Conservation (phyloP, 306 rosid species). For the Begonia fuchsioides region DNA sequence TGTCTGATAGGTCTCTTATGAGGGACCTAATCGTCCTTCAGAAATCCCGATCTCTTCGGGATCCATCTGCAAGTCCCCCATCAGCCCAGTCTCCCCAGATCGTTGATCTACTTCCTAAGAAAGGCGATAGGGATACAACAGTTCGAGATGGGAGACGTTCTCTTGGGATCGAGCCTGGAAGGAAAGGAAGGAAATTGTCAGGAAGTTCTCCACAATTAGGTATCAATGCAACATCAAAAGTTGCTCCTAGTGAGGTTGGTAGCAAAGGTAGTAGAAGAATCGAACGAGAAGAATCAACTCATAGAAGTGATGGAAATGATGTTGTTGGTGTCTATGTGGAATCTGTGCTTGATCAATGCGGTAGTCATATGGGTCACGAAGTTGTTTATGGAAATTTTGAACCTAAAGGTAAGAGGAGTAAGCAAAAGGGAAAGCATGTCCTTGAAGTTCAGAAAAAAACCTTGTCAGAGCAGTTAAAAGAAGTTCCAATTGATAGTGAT, state of each 20-base stretch:
- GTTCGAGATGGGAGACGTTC: constrained; percentile 71
- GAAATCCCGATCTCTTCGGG: constrained; percentile 80
- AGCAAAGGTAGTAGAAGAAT: constrained; percentile 39
- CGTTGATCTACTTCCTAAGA: constrained; percentile 53
- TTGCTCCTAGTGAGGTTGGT: constrained; percentile 49
- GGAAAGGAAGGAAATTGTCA: constrained; percentile 48
- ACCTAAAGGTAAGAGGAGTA: constrained; percentile 49
- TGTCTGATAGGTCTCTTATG: constrained; percentile 80
- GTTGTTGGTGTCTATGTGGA: constrained; percentile 38
- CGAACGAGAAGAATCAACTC: constrained; percentile 59
- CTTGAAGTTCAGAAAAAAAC: constrained; percentile 45
- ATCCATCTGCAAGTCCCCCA: constrained; percentile 96
- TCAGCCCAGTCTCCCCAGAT: constrained; percentile 87
- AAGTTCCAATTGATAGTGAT: constrained; percentile 58
- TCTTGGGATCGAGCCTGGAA: constrained; percentile 45
- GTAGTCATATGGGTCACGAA: constrained; percentile 32
- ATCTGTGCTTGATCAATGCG: constrained; percentile 30
- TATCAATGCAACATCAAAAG: constrained; percentile 47
- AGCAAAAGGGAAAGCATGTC: constrained; percentile 53
- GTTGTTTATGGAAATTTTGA: constrained; percentile 48
- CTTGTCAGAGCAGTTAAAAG: constrained; percentile 63
- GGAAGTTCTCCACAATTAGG: constrained; percentile 59
- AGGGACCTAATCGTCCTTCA: constrained; percentile 88
- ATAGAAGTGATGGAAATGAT: constrained; percentile 52
- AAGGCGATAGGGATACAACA: constrained; percentile 39